phyloP scores from a whole-genome alignment of 108 stramenopile species.

The Cyclotella atomus region DNA sequence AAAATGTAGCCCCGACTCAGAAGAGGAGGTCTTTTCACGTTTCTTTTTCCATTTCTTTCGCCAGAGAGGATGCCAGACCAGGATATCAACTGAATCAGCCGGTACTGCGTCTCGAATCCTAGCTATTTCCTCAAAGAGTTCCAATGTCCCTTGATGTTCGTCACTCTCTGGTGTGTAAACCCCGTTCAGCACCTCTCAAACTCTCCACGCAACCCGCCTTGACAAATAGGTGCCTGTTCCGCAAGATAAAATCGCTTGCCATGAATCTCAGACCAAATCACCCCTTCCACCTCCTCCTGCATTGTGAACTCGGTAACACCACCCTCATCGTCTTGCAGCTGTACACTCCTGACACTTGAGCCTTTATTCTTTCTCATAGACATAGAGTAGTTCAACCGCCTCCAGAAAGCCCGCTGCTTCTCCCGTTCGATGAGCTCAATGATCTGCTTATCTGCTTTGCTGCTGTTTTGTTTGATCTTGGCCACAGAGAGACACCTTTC shows the following conservation, averaged over 20 bases:
- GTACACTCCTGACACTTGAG: constrained; percentile 1
- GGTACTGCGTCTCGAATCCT: background rate
- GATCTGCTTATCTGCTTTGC: constrained; percentile 9
- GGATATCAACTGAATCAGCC: background rate
- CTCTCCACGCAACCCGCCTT: constrained; percentile 9
- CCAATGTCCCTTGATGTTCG: background rate
- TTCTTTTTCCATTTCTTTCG: background rate
- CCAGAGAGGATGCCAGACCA: background rate
- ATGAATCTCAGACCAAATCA: background rate
- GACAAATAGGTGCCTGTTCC: constrained; percentile 17
- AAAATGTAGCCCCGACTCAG: constrained; percentile 8
- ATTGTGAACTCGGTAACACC: background rate
- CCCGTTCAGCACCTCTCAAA: constrained; percentile 5
- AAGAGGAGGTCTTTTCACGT: constrained; percentile 9
- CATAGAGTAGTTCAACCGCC: constrained; percentile 9
- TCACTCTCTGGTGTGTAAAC: background rate
- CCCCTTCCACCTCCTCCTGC: background rate
- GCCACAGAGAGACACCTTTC: background rate
- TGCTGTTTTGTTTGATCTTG: background rate
- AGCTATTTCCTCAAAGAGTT: background rate
- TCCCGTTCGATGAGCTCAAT: constrained; percentile 21
- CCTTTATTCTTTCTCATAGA: background rate
- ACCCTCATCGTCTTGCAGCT: background rate
- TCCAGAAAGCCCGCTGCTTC: constrained; percentile 18
- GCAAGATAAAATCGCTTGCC: background rate